Conservation (phyloP, 306 rosid species). For the Quercus aquifolioides region DNA sequence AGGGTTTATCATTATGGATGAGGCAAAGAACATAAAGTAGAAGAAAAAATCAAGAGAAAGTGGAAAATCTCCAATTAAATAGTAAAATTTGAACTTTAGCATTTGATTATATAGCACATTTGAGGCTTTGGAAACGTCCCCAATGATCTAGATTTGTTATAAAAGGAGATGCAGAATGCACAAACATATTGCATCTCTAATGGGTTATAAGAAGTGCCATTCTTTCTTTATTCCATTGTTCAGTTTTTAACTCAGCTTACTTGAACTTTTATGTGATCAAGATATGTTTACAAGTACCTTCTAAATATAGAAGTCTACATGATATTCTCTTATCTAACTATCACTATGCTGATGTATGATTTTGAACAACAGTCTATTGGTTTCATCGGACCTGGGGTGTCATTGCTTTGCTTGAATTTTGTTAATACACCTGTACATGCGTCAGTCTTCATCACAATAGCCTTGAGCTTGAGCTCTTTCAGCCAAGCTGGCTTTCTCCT, state of each 20-base stretch:
- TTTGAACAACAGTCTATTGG: conserved; percentile 63
- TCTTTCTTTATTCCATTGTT: not conserved
- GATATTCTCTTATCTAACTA: not conserved
- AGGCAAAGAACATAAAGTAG: not conserved
- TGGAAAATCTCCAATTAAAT: not conserved
- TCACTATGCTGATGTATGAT: conserved; percentile 12
- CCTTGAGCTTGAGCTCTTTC: conserved; percentile 90
- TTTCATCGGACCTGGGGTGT: conserved; percentile 78
- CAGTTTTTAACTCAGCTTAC: not conserved
- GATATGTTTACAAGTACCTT: not conserved
- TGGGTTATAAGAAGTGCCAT: not conserved
- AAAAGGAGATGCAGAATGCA: not conserved
- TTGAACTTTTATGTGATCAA: not conserved
- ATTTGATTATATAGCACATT: not conserved
- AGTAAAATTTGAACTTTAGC: not conserved
- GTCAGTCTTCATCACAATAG: conserved; percentile 60
- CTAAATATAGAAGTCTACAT: not conserved
- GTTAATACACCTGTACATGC: conserved; percentile 67
- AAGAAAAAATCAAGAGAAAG: not conserved
- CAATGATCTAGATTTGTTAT: not conserved
- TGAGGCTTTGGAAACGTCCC: not conserved
- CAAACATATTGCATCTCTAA: not conserved
- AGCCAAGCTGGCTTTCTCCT: conserved; percentile 96
- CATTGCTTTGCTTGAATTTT: conserved; percentile 72
- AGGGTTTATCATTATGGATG: not conserved